Percentiles rank a stretch among this genome's conserved stretches.
phyloP scores from a whole-genome alignment of 2,329 filamentous ascomycete species.

The Fusarium devonianum region DNA sequence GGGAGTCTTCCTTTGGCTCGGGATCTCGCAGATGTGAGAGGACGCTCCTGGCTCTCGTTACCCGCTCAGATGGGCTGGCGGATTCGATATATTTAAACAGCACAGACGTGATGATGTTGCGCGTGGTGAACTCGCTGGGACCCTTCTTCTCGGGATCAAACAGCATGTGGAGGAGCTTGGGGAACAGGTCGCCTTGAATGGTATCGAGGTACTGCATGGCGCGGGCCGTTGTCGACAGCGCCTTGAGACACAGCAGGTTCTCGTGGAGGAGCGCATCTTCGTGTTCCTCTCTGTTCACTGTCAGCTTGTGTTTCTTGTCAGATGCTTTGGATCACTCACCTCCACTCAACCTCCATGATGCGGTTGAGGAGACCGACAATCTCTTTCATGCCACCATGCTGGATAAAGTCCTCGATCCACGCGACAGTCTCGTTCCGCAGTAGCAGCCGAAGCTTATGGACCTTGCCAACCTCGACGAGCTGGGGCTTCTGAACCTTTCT shows the following conservation, averaged over 20 bases:
- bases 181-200: constrained; percentile 83
- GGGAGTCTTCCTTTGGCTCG: constrained; percentile 74
- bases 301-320: constrained; percentile 10
- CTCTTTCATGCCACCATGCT: constrained; percentile 89
- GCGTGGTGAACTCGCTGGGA: constrained; percentile 93
- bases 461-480: constrained; percentile 87
- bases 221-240: constrained; percentile 87
- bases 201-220: constrained; percentile 82
- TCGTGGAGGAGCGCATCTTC: constrained; percentile 94
- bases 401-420: constrained; percentile 94
- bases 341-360: constrained; percentile 97
- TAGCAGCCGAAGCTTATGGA: constrained; percentile 90
- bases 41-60: constrained; percentile 74
- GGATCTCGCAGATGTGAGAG: constrained; percentile 83
- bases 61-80: constrained; percentile 66
- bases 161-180: constrained; percentile 84
- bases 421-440: constrained; percentile 93
- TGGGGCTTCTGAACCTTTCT: constrained; percentile 82
- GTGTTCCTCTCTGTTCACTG: constrained; percentile 78
- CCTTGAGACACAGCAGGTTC: constrained; percentile 90
- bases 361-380: constrained; percentile 85
- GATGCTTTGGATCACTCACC: constrained; percentile 61
- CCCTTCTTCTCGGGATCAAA: constrained; percentile 99
- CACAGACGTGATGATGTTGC: constrained; percentile 86
- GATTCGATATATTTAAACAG: constrained; percentile 87